Percentiles rank a stretch among this genome's conserved stretches.
Conservation (phyloP, 2,329 filamentous ascomycete species). For the Fusarium duplospermum region DNA sequence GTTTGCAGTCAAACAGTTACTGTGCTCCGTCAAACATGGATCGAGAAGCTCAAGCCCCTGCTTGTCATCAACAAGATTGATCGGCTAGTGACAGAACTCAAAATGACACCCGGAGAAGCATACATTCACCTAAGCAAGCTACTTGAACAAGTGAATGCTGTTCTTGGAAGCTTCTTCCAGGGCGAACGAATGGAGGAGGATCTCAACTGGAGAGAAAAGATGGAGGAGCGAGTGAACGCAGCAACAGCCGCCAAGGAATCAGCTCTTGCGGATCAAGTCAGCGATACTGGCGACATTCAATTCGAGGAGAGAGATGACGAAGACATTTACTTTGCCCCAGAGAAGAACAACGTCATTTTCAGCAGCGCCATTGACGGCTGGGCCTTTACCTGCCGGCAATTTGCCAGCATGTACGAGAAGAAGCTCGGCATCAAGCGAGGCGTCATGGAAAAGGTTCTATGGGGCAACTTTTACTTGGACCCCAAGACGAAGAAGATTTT, state of each 20-base stretch:
- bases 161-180: slow-evolving; percentile 97
- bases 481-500: slow-evolving; percentile 96
- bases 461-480: slow-evolving; percentile 97
- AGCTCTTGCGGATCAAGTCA: slow-evolving; percentile 59
- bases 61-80: slow-evolving; percentile 99
- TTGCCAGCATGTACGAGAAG: slow-evolving; percentile 92
- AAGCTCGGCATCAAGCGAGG: slow-evolving; percentile 94
- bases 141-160: slow-evolving; percentile 95
- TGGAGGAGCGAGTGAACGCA: slow-evolving; percentile 86
- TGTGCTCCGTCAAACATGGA: slow-evolving; percentile 93
- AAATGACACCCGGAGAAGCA: slow-evolving; percentile 91
- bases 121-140: slow-evolving; percentile 90
- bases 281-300: slow-evolving; percentile 69
- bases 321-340: slow-evolving; percentile 96
- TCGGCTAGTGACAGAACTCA: slow-evolving; percentile 90
- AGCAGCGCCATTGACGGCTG: slow-evolving; percentile 98
- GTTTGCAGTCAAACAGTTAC: slow-evolving; percentile 99
- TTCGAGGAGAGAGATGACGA: slow-evolving; percentile 96
- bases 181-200: slow-evolving; percentile 99
- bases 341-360: slow-evolving; percentile 99
- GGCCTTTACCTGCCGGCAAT: slow-evolving; percentile 97
- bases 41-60: slow-evolving; percentile 92
- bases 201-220: slow-evolving; percentile 91
- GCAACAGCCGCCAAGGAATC: slow-evolving; percentile 72
- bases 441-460: slow-evolving; percentile 90